Evolutionary conservation across 768 basidiomycete species (phyloP).

Genomic region (Tulasnella sp.): DNA sequence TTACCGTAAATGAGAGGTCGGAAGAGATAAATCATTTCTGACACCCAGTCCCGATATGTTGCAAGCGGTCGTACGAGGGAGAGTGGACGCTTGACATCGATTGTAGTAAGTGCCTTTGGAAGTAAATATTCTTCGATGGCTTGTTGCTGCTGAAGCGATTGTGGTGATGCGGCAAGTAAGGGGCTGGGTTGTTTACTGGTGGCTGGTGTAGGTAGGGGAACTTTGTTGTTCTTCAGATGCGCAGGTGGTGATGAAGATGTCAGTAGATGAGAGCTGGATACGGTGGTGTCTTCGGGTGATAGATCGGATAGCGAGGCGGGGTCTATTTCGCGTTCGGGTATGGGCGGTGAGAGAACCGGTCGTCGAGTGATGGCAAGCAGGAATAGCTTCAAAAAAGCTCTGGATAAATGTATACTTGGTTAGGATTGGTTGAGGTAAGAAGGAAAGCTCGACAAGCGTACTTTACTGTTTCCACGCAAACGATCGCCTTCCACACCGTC

Average conservation of each 20-base stretch:
- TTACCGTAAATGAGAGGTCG: conserved; percentile 69
- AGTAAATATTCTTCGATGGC: conserved; percentile 64
- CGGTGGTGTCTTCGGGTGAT: neutral
- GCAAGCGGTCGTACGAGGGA: conserved; percentile 50
- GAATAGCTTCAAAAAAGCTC: conserved; percentile 60
- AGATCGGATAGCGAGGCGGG: conserved; percentile 46
- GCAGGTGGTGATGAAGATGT: conserved; percentile 40
- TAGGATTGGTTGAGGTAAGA: neutral
- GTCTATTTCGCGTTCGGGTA: conserved; percentile 83
- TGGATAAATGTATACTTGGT: too few relatives aligned
- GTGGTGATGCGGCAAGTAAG: conserved; percentile 19
- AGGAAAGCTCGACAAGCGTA: conserved; percentile 31
- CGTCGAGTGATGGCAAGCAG: conserved; percentile 63
- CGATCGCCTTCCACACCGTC: conserved; percentile 60
- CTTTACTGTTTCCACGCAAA: conserved; percentile 77
- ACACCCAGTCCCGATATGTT: conserved; percentile 58
- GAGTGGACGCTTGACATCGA: conserved; percentile 57
- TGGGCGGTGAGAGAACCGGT: conserved; percentile 61
- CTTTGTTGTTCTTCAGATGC: conserved; percentile 69
- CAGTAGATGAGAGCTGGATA: neutral
- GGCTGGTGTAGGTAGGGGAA: conserved; percentile 49
- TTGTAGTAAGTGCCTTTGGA: conserved; percentile 64
- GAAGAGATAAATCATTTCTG: conserved; percentile 57
- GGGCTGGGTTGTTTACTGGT: conserved; percentile 31
- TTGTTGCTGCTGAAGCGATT: conserved; percentile 6